Evolutionary conservation across 2,329 filamentous ascomycete genomes (phyloP), one percentile per base, ranked within the genome.

Genomic region (Fusarium protoensiforme): DNA sequence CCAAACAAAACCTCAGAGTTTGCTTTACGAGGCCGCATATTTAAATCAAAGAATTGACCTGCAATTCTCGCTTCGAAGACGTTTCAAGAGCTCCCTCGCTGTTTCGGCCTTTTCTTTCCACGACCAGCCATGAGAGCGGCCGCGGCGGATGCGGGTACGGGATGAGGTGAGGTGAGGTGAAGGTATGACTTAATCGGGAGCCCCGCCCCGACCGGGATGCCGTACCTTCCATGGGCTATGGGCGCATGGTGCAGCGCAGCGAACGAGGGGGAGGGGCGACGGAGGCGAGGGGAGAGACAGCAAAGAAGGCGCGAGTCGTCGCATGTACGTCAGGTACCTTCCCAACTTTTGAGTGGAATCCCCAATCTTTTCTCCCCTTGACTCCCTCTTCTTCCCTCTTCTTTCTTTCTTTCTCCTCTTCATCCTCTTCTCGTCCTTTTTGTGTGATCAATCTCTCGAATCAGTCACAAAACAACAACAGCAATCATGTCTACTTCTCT

Each of bases 401-500:
- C 36, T 54, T 54, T 61, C 57, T 60, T 61, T 22, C 53, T 57
- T 51, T 65, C 54, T 48, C 61, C 57, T 57, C 43, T 68, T 56
- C 46, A 70, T 68, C 46, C 48, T 67, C 61, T 59, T 56, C 57
- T 33, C 35, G n/a, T 51, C 22, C 60, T 61, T 39, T 39, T 43
- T 57, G 60, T 69, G 60, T 63, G 46, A 46, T 57, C 61, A 69
- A 65, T 51, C 61, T 51, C 61, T 61, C 29, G 65, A 73, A 61
- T 58, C 59, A 75, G 61, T 65, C 67, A 54, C 66, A 64, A 72
- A 61, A 63, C 56, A 65, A 69, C 64, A 67, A 27, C 51, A 67
- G 64, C 58, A 74, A 81, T 61, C 76, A 98, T 98, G 95, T 86
- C 94, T 85, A 92, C 87, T 85, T 94, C 95, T 85, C 93, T 99